Evolutionary conservation across 495 filamentous ascomycete genomes (phyloP).

Genomic region (Daldinia concentrica): DNA sequence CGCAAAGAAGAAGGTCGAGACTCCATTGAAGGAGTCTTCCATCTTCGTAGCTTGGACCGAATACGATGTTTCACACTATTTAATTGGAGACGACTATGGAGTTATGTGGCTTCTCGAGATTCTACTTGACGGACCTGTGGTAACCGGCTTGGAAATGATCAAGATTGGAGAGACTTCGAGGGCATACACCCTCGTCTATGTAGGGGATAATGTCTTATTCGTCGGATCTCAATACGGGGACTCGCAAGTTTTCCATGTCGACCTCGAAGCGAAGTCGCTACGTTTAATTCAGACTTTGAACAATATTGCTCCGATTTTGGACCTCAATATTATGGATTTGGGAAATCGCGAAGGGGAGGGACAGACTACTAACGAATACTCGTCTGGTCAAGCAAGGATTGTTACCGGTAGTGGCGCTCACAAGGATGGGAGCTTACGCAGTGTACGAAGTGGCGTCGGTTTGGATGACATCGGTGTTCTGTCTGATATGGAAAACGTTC

Average conservation of each 20-base stretch:
- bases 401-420: slow-evolving; percentile 91
- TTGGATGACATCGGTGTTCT: slow-evolving; percentile 88
- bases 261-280: slow-evolving; percentile 52
- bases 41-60: slow-evolving; percentile 90
- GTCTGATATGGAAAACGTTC: slow-evolving; percentile 79
- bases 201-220: slow-evolving; percentile 78
- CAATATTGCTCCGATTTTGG: slow-evolving; percentile 90
- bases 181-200: slow-evolving; percentile 79
- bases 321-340: slow-evolving; percentile 96
- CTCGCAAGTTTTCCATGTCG: slow-evolving; percentile 80
- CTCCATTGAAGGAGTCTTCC: slow-evolving; percentile 72
- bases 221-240: slow-evolving; percentile 93
- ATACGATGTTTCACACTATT: slow-evolving; percentile 79
- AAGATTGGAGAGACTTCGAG: slow-evolving; percentile 77
- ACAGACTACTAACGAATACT: slow-evolving; percentile 81
- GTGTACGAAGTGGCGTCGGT: slow-evolving; percentile 91
- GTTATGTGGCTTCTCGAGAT: slow-evolving; percentile 82
- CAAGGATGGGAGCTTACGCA: slow-evolving; percentile 84
- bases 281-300: slow-evolving; percentile 78
- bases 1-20: slow-evolving; percentile 67
- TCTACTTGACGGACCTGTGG: slow-evolving; percentile 65
- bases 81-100: slow-evolving; percentile 91
- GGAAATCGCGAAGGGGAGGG: slow-evolving; percentile 80
- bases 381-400: slow-evolving; percentile 92
- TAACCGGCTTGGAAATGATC: slow-evolving; percentile 62